phyloP scores from a whole-genome alignment of 805 yeast genomes.

The Geotrichum ghanense region DNA sequence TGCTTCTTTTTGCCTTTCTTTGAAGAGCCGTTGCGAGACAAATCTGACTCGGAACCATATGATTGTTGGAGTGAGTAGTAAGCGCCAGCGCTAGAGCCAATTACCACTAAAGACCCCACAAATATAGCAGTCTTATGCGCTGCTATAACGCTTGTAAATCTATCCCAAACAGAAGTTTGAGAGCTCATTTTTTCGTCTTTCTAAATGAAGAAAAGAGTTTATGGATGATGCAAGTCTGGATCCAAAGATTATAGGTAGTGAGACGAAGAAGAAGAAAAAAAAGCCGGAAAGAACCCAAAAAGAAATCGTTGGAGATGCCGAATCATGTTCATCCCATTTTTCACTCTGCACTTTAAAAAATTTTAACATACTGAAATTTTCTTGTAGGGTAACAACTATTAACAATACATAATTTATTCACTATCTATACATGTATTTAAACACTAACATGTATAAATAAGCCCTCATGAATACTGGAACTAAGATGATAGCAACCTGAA shows the following conservation, averaged over 20 bases:
- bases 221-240: no score
- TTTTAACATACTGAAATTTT: not conserved
- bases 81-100: not conserved
- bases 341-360: no score
- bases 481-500: no score
- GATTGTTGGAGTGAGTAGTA: slow-evolving; percentile 2
- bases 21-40: not conserved
- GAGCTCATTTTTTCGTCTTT: not conserved
- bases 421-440: no score
- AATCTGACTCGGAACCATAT: not conserved
- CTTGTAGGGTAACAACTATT: slow-evolving; percentile 1
- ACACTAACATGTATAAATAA: no score
- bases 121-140: slow-evolving; percentile 1
- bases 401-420: no score
- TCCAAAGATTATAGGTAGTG: not conserved
- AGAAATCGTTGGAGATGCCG: no score
- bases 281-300: no score
- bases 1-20: not conserved
- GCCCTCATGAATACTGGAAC: no score
- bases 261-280: not conserved
- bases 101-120: not conserved
- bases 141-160: not conserved
- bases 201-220: not conserved
- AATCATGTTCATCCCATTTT: no score
- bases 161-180: slow-evolving; percentile 1